A percentile compares a stretch with the other conserved stretches of the same genome.
These are phyloP conservation scores for Artemisia tridentata DNA, from an alignment of 129 eudicot genomes.

Conservation along the genomic window DNA sequence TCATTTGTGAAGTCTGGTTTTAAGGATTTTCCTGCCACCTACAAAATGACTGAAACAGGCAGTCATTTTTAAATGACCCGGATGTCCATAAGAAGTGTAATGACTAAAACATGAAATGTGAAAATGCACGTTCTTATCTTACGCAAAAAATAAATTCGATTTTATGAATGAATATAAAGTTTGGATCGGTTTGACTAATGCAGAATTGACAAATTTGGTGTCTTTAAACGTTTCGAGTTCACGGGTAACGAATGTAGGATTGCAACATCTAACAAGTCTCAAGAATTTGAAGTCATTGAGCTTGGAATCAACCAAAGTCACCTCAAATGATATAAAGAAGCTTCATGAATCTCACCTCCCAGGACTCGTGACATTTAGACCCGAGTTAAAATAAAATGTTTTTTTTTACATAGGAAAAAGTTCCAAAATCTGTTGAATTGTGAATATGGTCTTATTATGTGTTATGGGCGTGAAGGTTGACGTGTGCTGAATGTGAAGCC, in stretches of 20 bases:
- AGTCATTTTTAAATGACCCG: no score
- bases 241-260: conserved; percentile 71
- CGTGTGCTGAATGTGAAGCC: neutral
- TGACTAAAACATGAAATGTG: no score
- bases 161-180: neutral
- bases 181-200: conserved; percentile 4
- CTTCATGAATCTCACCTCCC: conserved; percentile 74
- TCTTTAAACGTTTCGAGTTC: conserved; percentile 83
- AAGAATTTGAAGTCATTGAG: conserved; percentile 76
- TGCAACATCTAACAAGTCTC: conserved; percentile 61
- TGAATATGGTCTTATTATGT: conserved; percentile 18
- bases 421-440: conserved; percentile 21
- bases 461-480: conserved; percentile 13
- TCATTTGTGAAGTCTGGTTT: no score
- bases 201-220: conserved; percentile 79
- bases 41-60: no score
- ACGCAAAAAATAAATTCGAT: neutral
- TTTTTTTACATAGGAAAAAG: neutral
- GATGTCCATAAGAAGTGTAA: no score
- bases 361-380: conserved; percentile 68
- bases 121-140: no score
- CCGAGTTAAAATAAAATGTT: conserved; percentile 47
- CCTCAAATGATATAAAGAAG: conserved; percentile 76
- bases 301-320: conserved; percentile 91
- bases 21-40: no score